phyloP scores from a whole-genome alignment of 2,329 filamentous ascomycete genomes.

The Exophiala xenobiotica region DNA sequence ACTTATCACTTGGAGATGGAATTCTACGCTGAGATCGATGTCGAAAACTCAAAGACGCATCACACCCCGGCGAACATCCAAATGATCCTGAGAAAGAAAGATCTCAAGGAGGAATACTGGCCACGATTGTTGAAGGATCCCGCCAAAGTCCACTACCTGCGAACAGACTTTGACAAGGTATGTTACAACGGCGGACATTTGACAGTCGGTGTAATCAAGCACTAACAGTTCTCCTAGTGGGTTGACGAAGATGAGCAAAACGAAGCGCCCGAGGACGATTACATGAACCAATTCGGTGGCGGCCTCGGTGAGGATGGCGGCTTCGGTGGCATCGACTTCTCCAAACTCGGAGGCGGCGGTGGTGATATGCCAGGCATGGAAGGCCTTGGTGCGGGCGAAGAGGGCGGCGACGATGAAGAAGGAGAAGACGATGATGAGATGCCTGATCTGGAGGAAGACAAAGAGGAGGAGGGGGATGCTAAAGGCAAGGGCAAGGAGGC shows the following conservation, averaged over 20 bases:
- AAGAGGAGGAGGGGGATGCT: constrained; percentile 42
- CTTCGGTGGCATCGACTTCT: constrained; percentile 74
- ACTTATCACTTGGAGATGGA: constrained; percentile 84
- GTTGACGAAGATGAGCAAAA: constrained; percentile 99
- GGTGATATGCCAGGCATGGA: constrained; percentile 41
- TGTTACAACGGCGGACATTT: constrained; percentile 28
- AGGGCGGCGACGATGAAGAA: constrained; percentile 57
- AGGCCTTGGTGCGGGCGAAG: constrained; percentile 40
- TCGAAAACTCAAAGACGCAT: constrained; percentile 76
- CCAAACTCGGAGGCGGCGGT: constrained; percentile 73
- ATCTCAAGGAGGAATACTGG: constrained; percentile 92
- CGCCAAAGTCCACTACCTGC: constrained; percentile 90
- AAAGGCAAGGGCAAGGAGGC: constrained; percentile 33
- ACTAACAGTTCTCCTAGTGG: constrained; percentile 57
- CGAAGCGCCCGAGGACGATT: constrained; percentile 78
- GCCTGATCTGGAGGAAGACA: constrained; percentile 39
- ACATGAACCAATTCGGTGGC: constrained; percentile 53
- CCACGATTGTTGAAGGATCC: constrained; percentile 86
- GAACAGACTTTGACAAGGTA: constrained; percentile 98
- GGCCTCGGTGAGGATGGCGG: constrained; percentile 53
- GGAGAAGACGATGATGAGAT: constrained; percentile 41
- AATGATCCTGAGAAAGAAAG: constrained; percentile 95
- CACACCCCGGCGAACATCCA: constrained; percentile 87
- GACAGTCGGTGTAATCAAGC: background rate
- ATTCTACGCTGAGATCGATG: constrained; percentile 88